Evolutionary conservation across 805 yeast genomes (phyloP).

Genomic region (Ogataea trehaloabstinens): DNA sequence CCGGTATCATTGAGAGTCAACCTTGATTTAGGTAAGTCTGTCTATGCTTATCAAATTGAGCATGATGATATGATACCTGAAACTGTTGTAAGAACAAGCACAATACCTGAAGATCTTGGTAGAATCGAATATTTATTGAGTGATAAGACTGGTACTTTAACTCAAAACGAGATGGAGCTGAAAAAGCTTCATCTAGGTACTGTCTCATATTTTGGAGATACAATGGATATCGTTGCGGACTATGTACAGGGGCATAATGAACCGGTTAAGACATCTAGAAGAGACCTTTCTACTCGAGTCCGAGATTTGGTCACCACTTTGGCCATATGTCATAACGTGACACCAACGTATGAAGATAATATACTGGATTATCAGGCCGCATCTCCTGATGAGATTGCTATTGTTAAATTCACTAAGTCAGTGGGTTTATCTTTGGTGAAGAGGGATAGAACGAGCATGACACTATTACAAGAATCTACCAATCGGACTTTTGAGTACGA

Average conservation of each 20-base stretch:
- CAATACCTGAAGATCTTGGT: slow-evolving; percentile 97
- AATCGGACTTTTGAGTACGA: slow-evolving; percentile 55
- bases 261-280: slow-evolving; percentile 40
- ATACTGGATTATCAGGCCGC: slow-evolving; percentile 90
- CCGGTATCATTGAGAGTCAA: slow-evolving; percentile 96
- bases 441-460: slow-evolving; percentile 77
- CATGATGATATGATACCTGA: slow-evolving; percentile 78
- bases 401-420: slow-evolving; percentile 83
- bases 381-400: slow-evolving; percentile 97
- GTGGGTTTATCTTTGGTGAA: slow-evolving; percentile 80
- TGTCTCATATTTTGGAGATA: slow-evolving; percentile 87
- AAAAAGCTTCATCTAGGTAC: slow-evolving; percentile 90
- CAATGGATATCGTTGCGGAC: slow-evolving; percentile 82
- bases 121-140: slow-evolving; percentile 88
- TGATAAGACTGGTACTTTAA: slow-evolving; percentile 96
- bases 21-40: slow-evolving; percentile 91
- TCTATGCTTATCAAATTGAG: slow-evolving; percentile 92
- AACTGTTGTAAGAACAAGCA: slow-evolving; percentile 93
- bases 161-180: slow-evolving; percentile 97
- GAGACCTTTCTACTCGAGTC: slow-evolving; percentile 73
- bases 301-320: slow-evolving; percentile 78
- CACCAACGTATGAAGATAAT: slow-evolving; percentile 85
- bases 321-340: slow-evolving; percentile 96
- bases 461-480: slow-evolving; percentile 61
- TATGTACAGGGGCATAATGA: slow-evolving; percentile 46